Evolutionary conservation across 345 rosid genomes (phyloP), one percentile per base, ranked within the genome.

Genomic region (rapeseed (Brassica napus)): DNA sequence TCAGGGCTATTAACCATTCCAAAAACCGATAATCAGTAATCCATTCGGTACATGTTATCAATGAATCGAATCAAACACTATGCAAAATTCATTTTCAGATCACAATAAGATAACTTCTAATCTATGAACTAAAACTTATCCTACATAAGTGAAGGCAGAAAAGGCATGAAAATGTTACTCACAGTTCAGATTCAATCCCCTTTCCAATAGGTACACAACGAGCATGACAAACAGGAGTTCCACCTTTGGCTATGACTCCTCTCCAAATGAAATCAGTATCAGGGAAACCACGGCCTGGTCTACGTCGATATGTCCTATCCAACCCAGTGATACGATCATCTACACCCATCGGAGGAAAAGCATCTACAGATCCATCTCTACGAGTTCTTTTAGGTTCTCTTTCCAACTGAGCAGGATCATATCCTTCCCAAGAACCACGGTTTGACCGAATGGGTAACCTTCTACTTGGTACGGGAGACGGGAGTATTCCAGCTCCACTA

Each of bases 401-500:
- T 68, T 86, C 91, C 61, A 85, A 70, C 61, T 85, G 91, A 74
- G 67, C 82, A 31, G 78, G 84, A 69, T 93, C 96, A 77, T 85
- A 86, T 54, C 85, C 88, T 83, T 92, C 97, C 97, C 97, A 87
- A 31, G 97, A 86, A 77, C 87, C 87, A 77, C 85, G 85, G 71
- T 76, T 71, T 39, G 85, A 81, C 72, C 83, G 86, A 72, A 83
- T 14, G 9, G 97, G 78, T 74, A 80, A 88, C 90, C 89, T 86
- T 15, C 83, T 77, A 81, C 87, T 81, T 37, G 86, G 83, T 34
- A 82, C 86, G 69, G 91, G 87, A 78, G 93, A 87, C 58, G 88
- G 84, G 42, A 86, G 83, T 69, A 86, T 59, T 30, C 88, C 89
- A 82, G 87, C 69, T 32, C 87, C 82, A 77, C 85, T 83, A 70